These are phyloP conservation scores for Suillus subluteus DNA, from an alignment of 768 basidiomycete species.

Conservation along the genomic window DNA sequence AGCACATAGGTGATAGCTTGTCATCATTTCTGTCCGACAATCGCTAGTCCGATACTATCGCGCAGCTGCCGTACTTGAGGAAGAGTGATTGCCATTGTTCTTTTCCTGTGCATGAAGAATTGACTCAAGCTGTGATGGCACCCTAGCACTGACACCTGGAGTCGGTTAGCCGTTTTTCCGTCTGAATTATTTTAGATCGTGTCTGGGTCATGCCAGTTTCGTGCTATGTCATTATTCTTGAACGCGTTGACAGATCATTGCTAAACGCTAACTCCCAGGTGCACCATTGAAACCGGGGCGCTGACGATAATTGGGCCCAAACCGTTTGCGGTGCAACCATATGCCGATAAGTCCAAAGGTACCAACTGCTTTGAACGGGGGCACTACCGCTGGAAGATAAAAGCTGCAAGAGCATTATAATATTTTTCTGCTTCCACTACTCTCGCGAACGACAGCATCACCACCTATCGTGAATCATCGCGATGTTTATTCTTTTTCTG, in stretches of 20 bases:
- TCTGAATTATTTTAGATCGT: not conserved
- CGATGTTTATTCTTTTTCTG: constrained; percentile 16
- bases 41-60: not conserved
- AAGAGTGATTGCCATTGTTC: not conserved
- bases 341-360: not conserved
- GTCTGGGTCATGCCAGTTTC: not conserved
- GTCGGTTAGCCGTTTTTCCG: not conserved
- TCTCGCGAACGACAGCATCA: not conserved
- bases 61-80: not conserved
- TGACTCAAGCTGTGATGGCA: not conserved
- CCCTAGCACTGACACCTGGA: not conserved
- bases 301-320: too few relatives aligned
- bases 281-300: not conserved
- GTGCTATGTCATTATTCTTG: not conserved
- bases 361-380: not conserved
- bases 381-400: not conserved
- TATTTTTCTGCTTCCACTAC: not conserved
- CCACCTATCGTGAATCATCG: not conserved
- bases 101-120: not conserved
- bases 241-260: not conserved
- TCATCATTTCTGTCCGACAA: not conserved
- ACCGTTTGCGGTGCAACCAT: not conserved
- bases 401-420: not conserved
- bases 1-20: not conserved
- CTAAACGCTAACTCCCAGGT: not conserved